Evolutionary conservation across 2,329 filamentous ascomycete species (phyloP), one percentile per base, ranked within the genome.

Genomic region (Pseudogymnoascus destructans): DNA sequence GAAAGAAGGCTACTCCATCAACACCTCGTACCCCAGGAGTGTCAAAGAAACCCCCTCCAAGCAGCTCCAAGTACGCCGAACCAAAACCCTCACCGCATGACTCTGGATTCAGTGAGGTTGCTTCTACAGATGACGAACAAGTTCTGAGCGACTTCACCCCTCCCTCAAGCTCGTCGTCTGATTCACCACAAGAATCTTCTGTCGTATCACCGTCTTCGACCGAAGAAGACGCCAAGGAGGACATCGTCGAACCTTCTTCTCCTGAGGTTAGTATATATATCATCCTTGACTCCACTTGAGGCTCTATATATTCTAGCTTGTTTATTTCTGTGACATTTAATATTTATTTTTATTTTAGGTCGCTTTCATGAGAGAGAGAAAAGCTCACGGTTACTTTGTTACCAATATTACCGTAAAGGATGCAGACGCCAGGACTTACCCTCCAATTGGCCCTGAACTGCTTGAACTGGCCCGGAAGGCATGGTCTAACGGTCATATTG

Each of bases 341-440:
- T 52, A 52, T 30, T 30, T 1, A n/a, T 30, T 30, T 5, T 13
- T 52, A 52, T 11, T 25, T 30, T 52, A 52, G 46, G 25, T 13
- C 25, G 15, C n/a, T 6, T 15, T 9, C 5, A 25, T 19, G 15
- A 52, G 3, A 19, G 46, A 0, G 9, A 52, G 23, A 32, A 52
- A 30, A 13, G 2, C 3, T 19, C 1, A 15, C 25, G 2, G n/a
- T 5, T 5, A 52, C 15, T 17, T 52, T 9, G 9, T 2, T 8
- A 11, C 49, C 15, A 10, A 56, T 57, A 25, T 57, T 56, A 59
- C 57, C 55, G 32, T 59, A 5, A 17, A 25, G 4, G 57, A 59
- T 7, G 57, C 46, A 15, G 46, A 59, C 25, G 3, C 23, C 21
- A 36, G 33, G 27, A 38, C 21, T 17, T 11, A 56, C 11, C 57